Evolutionary conservation across 257 asterid genomes (phyloP), one percentile per base, ranked within the genome.

Genomic region (Capsicum chinense): DNA sequence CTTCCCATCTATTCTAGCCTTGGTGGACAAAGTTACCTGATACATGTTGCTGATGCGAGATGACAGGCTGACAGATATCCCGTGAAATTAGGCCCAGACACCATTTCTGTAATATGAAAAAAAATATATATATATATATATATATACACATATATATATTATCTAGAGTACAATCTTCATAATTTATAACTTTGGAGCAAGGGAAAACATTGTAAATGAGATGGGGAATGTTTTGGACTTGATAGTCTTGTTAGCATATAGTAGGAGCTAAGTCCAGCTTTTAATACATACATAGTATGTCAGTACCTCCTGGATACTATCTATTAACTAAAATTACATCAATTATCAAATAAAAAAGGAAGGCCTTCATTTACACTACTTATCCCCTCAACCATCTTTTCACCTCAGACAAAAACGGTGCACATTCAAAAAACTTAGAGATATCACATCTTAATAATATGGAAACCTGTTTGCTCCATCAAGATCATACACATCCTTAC

Each of bases 401-500:
- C 79, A 70, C 79, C 50, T 42, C 15, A 1, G 35, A 70, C 57
- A 70, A 70, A 44, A 70, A 39, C 0, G 7, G 56, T 70, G 57
- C 57, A 70, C 9, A 33, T 42, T 15, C 54, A 17, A 70, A 70
- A 16, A 42, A 44, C 2, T 70, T 62, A 14, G n/a, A 70, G 79
- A 44, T 70, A 2, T 42, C 79, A 44, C 0, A 9, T 44, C 79
- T 17, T 42, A 44, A 70, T 44, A 44, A 42, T 71, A 71, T 71
- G 78, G 70, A 14, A 17, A 39, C 21, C 62, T 78, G 78, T 26
- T 26, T 39, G 76, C 56, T 78, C 76, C 60, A 64, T 26, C 57
- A 71, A 81, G 52, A 57, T 52, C 66, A 52, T 42, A 79, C 58
- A 57, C 3, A 78, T 56, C 83, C 89, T 86, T 85, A 90, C 92